These are phyloP conservation scores for Malassezia brasiliensis DNA, from an alignment of 1,284 basidiomycete species.

Conservation along the genomic window DNA sequence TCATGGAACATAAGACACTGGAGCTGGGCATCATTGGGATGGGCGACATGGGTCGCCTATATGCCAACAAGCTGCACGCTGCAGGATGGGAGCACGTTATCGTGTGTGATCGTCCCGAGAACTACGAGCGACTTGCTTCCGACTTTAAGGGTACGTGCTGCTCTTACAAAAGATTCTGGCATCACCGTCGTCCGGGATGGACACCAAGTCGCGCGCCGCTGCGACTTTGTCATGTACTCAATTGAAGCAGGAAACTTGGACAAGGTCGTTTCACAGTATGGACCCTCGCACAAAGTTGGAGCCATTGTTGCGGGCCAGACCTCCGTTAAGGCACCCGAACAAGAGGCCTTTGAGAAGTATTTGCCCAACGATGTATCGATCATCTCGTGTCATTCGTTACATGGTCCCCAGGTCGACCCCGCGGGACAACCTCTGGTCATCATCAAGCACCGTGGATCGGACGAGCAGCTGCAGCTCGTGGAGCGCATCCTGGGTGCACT, in stretches of 20 bases:
- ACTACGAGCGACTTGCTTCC: constrained; percentile 59
- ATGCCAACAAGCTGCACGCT: constrained; percentile 63
- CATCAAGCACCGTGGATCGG: constrained; percentile 73
- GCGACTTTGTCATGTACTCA: constrained; percentile 82
- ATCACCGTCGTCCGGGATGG: constrained; percentile 66
- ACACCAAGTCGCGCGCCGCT: constrained; percentile 69
- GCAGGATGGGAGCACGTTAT: constrained; percentile 74
- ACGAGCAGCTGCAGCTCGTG: constrained; percentile 65
- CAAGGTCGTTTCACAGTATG: constrained; percentile 72
- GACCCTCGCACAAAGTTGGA: constrained; percentile 84
- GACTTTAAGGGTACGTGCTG: constrained; percentile 57
- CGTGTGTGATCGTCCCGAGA: constrained; percentile 78
- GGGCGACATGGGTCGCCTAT: constrained; percentile 82
- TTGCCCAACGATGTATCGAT: constrained; percentile 79
- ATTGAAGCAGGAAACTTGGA: constrained; percentile 88
- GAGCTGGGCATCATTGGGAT: constrained; percentile 51
- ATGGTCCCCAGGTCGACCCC: constrained; percentile 82
- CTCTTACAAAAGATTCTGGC: constrained; percentile 42
- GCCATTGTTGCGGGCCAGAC: constrained; percentile 92
- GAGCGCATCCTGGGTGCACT: constrained; percentile 76
- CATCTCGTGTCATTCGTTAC: constrained; percentile 85
- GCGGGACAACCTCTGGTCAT: constrained; percentile 86
- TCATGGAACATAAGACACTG: constrained; percentile 25
- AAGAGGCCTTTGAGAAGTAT: constrained; percentile 75
- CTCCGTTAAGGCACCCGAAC: constrained; percentile 90